These are phyloP conservation scores for Penicillium pulvis DNA, from an alignment of 495 filamentous ascomycete genomes.

Conservation along the genomic window DNA sequence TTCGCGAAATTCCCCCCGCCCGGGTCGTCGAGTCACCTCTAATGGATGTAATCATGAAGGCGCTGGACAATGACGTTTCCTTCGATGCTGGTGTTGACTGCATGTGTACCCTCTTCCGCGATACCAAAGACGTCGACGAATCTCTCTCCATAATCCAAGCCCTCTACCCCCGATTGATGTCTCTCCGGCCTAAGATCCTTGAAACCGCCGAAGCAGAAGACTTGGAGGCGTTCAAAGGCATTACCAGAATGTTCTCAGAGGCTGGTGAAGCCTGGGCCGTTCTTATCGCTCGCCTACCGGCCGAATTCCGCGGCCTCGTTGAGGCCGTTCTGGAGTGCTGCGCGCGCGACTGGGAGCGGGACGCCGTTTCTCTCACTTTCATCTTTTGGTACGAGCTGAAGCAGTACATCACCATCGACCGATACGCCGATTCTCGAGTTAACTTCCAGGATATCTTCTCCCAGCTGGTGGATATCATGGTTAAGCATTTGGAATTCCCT, in stretches of 20 bases:
- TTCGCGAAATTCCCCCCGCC: constrained; percentile 82
- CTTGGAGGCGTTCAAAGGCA: constrained; percentile 80
- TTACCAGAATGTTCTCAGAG: constrained; percentile 88
- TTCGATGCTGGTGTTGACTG: constrained; percentile 94
- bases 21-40: constrained; percentile 85
- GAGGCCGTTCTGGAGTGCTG: constrained; percentile 90
- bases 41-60: constrained; percentile 76
- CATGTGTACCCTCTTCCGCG: constrained; percentile 84
- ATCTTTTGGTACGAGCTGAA: constrained; percentile 99
- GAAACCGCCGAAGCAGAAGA: constrained; percentile 79
- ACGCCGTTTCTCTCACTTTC: constrained; percentile 89
- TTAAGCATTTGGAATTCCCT: constrained; percentile 89
- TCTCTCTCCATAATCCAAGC: constrained; percentile 76
- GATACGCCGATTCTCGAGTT: constrained; percentile 78
- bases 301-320: constrained; percentile 81
- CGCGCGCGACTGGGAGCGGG: constrained; percentile 80
- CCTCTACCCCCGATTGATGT: constrained; percentile 81
- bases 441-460: constrained; percentile 78
- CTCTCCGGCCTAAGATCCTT: constrained; percentile 75
- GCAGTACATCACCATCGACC: constrained; percentile 87
- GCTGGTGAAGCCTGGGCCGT: constrained; percentile 94
- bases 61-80: constrained; percentile 70
- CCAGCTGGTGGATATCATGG: constrained; percentile 88
- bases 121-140: constrained; percentile 88
- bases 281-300: constrained; percentile 79